These are phyloP conservation scores for Crithidia thermophila DNA, from an alignment of 208 protist genomes.

Conservation along the genomic window DNA sequence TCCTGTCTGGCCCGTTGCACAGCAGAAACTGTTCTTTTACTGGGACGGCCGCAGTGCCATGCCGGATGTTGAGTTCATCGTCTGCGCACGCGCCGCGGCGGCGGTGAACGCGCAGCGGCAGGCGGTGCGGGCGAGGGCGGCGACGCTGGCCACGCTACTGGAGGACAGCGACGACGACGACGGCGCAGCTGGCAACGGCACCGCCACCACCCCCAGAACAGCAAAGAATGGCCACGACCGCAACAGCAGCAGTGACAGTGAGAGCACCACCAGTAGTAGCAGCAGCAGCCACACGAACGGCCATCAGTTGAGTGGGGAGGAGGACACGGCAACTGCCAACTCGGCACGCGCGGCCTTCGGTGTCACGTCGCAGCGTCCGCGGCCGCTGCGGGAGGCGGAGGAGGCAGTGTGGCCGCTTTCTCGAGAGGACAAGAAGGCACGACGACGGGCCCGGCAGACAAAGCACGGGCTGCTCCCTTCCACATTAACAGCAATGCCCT, in stretches of 20 bases:
- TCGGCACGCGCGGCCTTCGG: neutral
- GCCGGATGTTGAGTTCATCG: constrained; percentile 18
- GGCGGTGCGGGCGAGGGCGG: neutral
- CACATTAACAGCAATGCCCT: too few relatives aligned
- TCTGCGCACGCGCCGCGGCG: neutral
- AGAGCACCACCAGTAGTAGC: neutral
- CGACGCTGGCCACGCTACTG: neutral
- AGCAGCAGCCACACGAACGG: neutral
- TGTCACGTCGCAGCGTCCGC: neutral
- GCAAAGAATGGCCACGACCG: too few relatives aligned
- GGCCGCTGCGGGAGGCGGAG: neutral
- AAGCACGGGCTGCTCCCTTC: neutral
- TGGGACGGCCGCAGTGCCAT: constrained; percentile 18
- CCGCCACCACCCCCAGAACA: too few relatives aligned
- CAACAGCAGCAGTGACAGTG: constrained; percentile 2
- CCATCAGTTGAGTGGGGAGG: neutral
- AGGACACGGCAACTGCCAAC: too few relatives aligned
- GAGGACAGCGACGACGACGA: neutral
- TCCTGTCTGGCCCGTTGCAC: neutral
- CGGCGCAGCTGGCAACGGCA: too few relatives aligned
- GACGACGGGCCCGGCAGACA: neutral
- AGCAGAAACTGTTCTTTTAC: neutral
- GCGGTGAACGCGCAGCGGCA: neutral
- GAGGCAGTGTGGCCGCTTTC: constrained; percentile 1
- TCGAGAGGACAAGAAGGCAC: neutral